phyloP scores from a whole-genome alignment of 768 basidiomycete genomes.

The Trametes sanguinea region DNA sequence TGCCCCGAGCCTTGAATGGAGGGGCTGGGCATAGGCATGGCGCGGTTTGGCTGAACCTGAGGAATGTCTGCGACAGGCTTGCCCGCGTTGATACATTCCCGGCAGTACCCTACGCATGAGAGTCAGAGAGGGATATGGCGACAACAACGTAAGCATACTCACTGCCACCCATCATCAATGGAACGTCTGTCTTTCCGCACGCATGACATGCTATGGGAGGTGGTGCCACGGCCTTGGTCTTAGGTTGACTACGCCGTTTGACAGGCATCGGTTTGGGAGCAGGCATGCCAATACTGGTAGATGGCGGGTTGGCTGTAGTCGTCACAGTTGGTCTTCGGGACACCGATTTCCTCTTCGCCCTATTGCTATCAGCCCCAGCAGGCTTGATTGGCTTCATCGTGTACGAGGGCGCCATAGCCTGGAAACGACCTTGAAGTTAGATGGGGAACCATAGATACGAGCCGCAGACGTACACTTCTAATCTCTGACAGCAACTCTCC shows the following conservation, averaged over 20 bases:
- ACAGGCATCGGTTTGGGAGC: slow-evolving; percentile 25
- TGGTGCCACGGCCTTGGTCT: slow-evolving; percentile 38
- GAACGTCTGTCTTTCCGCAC: slow-evolving; percentile 70
- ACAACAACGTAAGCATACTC: slow-evolving; percentile 33
- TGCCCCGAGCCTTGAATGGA: background rate
- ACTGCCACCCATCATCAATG: slow-evolving; percentile 77
- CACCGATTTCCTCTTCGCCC: slow-evolving; percentile 39
- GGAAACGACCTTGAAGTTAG: background rate
- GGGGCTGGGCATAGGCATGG: background rate
- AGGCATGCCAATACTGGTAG: background rate
- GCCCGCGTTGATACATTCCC: slow-evolving; percentile 63
- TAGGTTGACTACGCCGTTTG: slow-evolving; percentile 46
- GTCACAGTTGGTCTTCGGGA: slow-evolving; percentile 32
- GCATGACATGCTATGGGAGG: slow-evolving; percentile 55
- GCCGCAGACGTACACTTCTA: slow-evolving; percentile 47
- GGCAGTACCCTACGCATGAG: slow-evolving; percentile 60
- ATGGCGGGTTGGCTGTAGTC: background rate
- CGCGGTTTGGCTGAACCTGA: slow-evolving; percentile 17
- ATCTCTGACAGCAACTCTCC: slow-evolving; percentile 60
- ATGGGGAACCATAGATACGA: background rate
- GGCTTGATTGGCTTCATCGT: slow-evolving; percentile 62
- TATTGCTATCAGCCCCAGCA: slow-evolving; percentile 38
- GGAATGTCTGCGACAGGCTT: slow-evolving; percentile 38
- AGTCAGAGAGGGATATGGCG: background rate
- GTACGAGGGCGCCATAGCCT: slow-evolving; percentile 50